These are phyloP conservation scores for Epichloe aotearoae DNA, from an alignment of 2,329 filamentous ascomycete genomes.

Conservation along the genomic window DNA sequence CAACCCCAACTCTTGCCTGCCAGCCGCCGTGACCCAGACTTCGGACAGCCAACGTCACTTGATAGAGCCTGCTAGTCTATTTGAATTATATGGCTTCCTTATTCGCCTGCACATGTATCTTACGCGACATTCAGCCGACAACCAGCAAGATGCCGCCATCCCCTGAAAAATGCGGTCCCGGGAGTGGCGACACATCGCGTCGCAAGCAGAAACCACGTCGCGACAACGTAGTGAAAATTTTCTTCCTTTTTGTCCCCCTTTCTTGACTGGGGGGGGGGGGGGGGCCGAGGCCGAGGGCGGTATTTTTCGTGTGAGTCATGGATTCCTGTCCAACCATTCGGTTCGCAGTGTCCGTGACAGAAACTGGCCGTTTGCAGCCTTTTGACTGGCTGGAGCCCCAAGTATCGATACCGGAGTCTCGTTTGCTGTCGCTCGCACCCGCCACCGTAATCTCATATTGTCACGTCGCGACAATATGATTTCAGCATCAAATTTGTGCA, in stretches of 20 bases:
- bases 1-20: neutral
- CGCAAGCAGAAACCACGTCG: constrained; percentile 6
- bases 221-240: constrained; percentile 8
- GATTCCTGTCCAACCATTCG: constrained; percentile 13
- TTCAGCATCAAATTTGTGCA: neutral
- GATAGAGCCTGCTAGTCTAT: no score
- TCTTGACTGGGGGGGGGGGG: neutral
- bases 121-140: no score
- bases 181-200: constrained; percentile 7
- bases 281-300: neutral
- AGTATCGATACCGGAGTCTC: constrained; percentile 10
- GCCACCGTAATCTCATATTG: neutral
- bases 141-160: neutral
- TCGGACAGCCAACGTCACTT: no score
- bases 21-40: no score
- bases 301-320: constrained; percentile 16
- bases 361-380: constrained; percentile 19
- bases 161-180: neutral
- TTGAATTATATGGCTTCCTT: no score
- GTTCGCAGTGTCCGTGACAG: constrained; percentile 11
- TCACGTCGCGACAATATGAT: neutral
- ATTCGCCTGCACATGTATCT: no score
- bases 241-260: constrained; percentile 1
- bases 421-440: neutral
- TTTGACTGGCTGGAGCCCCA: constrained; percentile 17